Evolutionary conservation across 108 stramenopile species (phyloP), one percentile per base, ranked within the genome.

Genomic region (Bacterosira constricta): DNA sequence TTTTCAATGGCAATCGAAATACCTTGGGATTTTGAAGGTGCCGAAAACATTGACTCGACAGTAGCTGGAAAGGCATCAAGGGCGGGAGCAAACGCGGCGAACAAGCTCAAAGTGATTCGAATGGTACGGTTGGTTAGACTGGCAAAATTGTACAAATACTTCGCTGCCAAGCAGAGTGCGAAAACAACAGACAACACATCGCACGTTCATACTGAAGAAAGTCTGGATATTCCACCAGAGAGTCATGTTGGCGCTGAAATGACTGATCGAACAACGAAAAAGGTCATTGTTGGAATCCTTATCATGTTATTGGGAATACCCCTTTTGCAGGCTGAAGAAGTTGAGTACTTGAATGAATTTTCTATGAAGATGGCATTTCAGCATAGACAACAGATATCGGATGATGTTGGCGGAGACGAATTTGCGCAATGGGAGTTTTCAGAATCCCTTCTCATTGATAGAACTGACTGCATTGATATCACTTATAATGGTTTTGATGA

Each of bases 51-150:
- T 15, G 52, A 75, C 31, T 39, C 52, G 23, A 44, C 31, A 32
- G 50, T 69, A 20, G 77, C 49, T 31, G 71, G 49, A 13, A 79
- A 55, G 49, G 71, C 77, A 25, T 67, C 71, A 20, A 67, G 59
- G 21, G 79, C 80, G 36, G 80, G 80, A 32, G 75, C 75, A 17
- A 52, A 57, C 30, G 71, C 76, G 42, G 75, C 81, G 0, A 39
- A 74, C 3, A 63, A 85, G 23, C 60, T 88, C 3, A 81, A 82
- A 17, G 76, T 90, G 42, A 51, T 70, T 50, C 69, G 87, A 49
- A 85, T 92, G 80, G 74, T 92, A 2, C 74, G 89, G 5, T 64
- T 90, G 53, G 83, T 90, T 23, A 78, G 89, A 27, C 44, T 92
- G 34, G 87, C 80, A 44, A 90, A 88, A 76, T 61, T 92, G 6